Evolutionary conservation across 306 rosid genomes (phyloP).

Genomic region (Rosa persica): DNA sequence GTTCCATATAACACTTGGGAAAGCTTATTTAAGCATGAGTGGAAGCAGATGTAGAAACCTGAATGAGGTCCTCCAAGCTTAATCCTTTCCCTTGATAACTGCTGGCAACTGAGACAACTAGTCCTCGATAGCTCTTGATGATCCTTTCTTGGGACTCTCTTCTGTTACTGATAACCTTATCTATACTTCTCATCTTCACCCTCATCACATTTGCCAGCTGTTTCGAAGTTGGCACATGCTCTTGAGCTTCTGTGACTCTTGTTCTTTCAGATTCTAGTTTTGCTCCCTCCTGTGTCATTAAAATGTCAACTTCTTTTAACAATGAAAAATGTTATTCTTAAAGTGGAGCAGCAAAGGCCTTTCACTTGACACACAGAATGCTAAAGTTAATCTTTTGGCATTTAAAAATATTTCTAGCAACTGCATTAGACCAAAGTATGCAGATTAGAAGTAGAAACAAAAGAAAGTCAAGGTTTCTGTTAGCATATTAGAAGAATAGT

Average conservation of each 20-base stretch:
- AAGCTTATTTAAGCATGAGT: conserved; percentile 21
- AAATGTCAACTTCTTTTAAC: neutral
- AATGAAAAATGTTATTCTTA: neutral
- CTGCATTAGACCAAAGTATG: neutral
- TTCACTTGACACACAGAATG: neutral
- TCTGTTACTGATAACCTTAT: conserved; percentile 43
- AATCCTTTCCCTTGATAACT: conserved; percentile 74
- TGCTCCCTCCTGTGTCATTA: conserved; percentile 58
- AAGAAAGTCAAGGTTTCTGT: neutral
- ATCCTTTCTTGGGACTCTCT: conserved; percentile 64
- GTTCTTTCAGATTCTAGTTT: conserved; percentile 44
- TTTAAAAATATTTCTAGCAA: neutral
- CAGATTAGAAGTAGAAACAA: neutral
- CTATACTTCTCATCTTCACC: conserved; percentile 38
- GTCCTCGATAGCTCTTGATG: conserved; percentile 46
- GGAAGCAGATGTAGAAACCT: conserved; percentile 44
- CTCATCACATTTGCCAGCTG: conserved; percentile 36
- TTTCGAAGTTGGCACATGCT: conserved; percentile 34
- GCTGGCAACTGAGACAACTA: conserved; percentile 67
- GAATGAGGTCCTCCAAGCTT: conserved; percentile 73
- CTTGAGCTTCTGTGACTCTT: conserved; percentile 41
- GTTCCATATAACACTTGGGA: conserved; percentile 8
- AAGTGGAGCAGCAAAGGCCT: neutral
- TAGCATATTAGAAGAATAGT: neutral
- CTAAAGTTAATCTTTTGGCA: neutral